Percentiles rank a stretch among this genome's conserved stretches.
Evolutionary conservation across 805 yeast species (phyloP).

Genomic region (Yamadazyma paraphyllophila): DNA sequence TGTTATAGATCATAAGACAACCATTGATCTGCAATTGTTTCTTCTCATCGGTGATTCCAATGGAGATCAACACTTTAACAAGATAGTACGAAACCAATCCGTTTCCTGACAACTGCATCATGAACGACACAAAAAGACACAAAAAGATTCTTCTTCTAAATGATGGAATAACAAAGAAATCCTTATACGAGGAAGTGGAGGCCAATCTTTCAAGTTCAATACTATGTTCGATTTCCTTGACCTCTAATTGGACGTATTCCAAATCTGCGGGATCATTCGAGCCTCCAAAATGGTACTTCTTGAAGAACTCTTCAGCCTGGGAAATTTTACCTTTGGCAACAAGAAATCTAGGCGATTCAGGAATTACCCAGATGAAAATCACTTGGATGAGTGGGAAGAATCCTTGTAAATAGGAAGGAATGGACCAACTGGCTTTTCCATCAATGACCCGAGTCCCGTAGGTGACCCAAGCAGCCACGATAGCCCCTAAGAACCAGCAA

Average conservation of each 20-base stretch:
- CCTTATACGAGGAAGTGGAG: slow-evolving; percentile 5
- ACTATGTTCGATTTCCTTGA: slow-evolving; percentile 12
- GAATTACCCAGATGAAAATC: slow-evolving; percentile 33
- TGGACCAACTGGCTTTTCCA: slow-evolving; percentile 30
- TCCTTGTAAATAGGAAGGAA: slow-evolving; percentile 53
- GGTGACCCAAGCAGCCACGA: slow-evolving; percentile 50
- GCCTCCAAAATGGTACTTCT: slow-evolving; percentile 40
- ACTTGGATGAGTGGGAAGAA: slow-evolving; percentile 45
- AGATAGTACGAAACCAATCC: slow-evolving; percentile 52
- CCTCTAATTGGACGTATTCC: slow-evolving; percentile 12
- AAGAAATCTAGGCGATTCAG: slow-evolving; percentile 50
- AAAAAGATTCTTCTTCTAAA: slow-evolving; percentile 10
- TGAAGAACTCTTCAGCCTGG: slow-evolving; percentile 42
- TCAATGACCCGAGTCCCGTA: slow-evolving; percentile 38
- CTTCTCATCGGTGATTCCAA: slow-evolving; percentile 48
- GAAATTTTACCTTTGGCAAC: slow-evolving; percentile 40
- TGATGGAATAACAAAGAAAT: not conserved
- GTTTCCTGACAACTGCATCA: slow-evolving; percentile 40
- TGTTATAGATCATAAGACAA: slow-evolving; percentile 47
- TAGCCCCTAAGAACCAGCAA: slow-evolving; percentile 52
- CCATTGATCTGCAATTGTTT: slow-evolving; percentile 50
- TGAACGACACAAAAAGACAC: not conserved
- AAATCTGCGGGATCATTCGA: slow-evolving; percentile 12
- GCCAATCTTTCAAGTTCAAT: slow-evolving; percentile 12
- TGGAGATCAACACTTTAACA: slow-evolving; percentile 46